Conservation (phyloP, 1,139 yeast species). For the Saccharomyces hybrid region DNA sequence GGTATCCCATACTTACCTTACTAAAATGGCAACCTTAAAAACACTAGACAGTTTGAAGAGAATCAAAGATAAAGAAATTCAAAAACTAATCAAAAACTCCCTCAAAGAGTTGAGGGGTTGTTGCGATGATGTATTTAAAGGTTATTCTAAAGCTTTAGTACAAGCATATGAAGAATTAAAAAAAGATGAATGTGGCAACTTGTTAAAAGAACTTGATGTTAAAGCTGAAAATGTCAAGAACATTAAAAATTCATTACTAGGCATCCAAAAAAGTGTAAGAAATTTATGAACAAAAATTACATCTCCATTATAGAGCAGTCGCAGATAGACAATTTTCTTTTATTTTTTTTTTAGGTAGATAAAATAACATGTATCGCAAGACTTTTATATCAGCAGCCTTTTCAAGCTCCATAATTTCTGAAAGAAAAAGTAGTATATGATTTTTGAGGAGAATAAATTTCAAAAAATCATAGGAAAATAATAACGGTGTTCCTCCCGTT, state of each 20-base stretch:
- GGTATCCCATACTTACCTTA: slow-evolving; percentile 19
- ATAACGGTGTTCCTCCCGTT: neutral
- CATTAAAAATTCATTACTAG: slow-evolving; percentile 9
- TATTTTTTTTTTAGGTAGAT: neutral
- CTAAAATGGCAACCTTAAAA: slow-evolving; percentile 26
- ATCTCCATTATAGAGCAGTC: neutral
- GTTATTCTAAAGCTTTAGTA: slow-evolving; percentile 7
- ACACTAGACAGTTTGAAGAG: slow-evolving; percentile 30
- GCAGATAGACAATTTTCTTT: neutral
- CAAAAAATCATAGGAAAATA: neutral
- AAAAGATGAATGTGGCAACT: slow-evolving; percentile 4
- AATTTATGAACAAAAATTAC: slow-evolving; percentile 11
- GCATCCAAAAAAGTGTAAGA: slow-evolving; percentile 18
- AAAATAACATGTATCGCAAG: neutral
- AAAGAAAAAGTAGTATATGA: neutral
- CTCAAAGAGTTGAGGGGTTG: slow-evolving; percentile 16
- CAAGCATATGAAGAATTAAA: slow-evolving; percentile 7
- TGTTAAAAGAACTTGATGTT: slow-evolving; percentile 10
- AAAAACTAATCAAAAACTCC: slow-evolving; percentile 14
- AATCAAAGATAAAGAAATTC: slow-evolving; percentile 18
- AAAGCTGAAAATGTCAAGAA: slow-evolving; percentile 5
- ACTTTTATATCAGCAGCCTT: neutral
- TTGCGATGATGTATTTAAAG: slow-evolving; percentile 16
- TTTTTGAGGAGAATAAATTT: neutral
- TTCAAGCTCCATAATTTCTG: neutral